Conservation (phyloP, 1,139 yeast genomes). For the Suhomyces choctaworum region DNA sequence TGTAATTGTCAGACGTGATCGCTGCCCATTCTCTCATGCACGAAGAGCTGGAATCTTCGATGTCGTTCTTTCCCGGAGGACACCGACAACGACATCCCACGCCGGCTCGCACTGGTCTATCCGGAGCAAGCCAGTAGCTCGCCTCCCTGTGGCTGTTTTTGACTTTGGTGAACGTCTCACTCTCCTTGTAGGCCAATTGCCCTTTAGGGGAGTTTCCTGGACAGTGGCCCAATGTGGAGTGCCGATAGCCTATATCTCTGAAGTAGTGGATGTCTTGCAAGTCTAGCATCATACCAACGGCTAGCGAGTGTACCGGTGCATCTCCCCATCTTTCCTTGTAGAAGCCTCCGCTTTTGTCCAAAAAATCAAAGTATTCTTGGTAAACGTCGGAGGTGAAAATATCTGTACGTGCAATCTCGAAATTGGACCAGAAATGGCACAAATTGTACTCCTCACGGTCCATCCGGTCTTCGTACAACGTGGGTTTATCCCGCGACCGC, state of each 20-base stretch:
- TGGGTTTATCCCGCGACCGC: slow-evolving; percentile 31
- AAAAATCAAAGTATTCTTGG: slow-evolving; percentile 59
- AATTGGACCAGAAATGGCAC: slow-evolving; percentile 93
- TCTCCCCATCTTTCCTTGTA: slow-evolving; percentile 94
- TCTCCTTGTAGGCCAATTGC: slow-evolving; percentile 48
- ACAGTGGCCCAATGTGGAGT: slow-evolving; percentile 78
- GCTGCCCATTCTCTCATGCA: slow-evolving; percentile 62
- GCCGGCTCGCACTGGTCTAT: slow-evolving; percentile 51
- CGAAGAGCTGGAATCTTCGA: slow-evolving; percentile 55
- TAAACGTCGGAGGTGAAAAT: slow-evolving; percentile 66
- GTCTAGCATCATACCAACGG: slow-evolving; percentile 70
- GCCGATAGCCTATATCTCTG: slow-evolving; percentile 86
- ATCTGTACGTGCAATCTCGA: slow-evolving; percentile 82
- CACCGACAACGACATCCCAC: slow-evolving; percentile 88
- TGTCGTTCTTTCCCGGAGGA: slow-evolving; percentile 52
- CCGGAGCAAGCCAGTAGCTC: slow-evolving; percentile 43
- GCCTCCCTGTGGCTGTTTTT: slow-evolving; percentile 22
- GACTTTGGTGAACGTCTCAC: slow-evolving; percentile 13
- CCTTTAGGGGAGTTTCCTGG: slow-evolving; percentile 60
- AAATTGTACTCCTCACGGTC: slow-evolving; percentile 70
- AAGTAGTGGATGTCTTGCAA: slow-evolving; percentile 78
- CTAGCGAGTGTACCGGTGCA: slow-evolving; percentile 89
- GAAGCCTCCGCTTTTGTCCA: slow-evolving; percentile 78
- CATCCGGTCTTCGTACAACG: slow-evolving; percentile 51
- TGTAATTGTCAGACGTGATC: slow-evolving; percentile 37